Base-by-base conservation (phyloP, 352 stramenopile genomes). In the Pythium periplocum region DNA sequence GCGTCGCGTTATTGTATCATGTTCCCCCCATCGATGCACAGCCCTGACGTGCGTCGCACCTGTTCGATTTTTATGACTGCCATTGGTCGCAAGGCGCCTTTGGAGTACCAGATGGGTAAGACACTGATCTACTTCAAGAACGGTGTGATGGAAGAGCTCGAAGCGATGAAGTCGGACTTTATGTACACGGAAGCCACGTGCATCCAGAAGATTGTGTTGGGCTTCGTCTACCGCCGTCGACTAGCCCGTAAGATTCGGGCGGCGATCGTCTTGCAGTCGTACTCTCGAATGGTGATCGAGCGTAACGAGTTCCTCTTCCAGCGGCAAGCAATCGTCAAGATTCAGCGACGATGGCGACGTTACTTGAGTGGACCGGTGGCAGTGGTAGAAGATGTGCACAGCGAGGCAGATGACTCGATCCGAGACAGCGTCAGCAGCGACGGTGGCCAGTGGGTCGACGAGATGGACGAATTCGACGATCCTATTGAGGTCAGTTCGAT, bases 121-220 rank as follows among this genome's bases (percentile, higher is more conserved):
- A 98, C 88, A n/a, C 79, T 95, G 12, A 83, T 98, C 17, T 98
- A 98, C 78, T 98, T 98, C 71, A 95, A 96, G 69, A 90, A 93
- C 47, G 94, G 94, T 48, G 91, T 96, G 33, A 88, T 98, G 69
- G 95, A 98, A 68, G 78, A 90, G 58, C 76, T 98, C 11, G 95
- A 98, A 68, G 85, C 83, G 12, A 93, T 95, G 83, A 95, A 95
- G 69, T 93, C 83, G 8, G 85, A 95, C 59, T 95, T 95, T 40
- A 90, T 93, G 74, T 95, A 95, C 62, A 76, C 90, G 60, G 83
- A 95, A 66, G 82, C 83, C 9, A 90, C 83, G n/a, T 84, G 77
- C 36, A 87, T 93, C 47, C 83, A 95, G 67, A 86, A 86, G 53
- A 69, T 93, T 37, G 83, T 59, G 11, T 60, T 95, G 6, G 85